phyloP scores from a whole-genome alignment of 192 early-diverging fungal genomes.

The Coemansia sp. region DNA sequence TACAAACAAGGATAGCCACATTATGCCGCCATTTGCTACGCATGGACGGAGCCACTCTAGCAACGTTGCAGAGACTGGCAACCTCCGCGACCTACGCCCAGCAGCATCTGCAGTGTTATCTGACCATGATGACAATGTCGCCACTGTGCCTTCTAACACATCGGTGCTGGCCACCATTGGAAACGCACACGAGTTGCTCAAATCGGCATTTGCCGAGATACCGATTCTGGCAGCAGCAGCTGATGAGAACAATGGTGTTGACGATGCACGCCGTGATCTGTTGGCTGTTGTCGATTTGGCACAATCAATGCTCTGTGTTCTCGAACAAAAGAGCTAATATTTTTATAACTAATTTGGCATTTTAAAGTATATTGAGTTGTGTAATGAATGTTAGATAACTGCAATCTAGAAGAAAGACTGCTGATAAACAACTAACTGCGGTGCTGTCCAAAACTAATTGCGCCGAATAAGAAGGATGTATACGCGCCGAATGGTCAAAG shows the following conservation, averaged over 20 bases:
- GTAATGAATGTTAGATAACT: too few species aligned
- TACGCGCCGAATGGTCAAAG: too few species aligned
- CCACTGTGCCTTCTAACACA: background rate
- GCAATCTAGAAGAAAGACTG: too few species aligned
- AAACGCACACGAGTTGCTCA: constrained; percentile 23
- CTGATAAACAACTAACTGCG: too few species aligned
- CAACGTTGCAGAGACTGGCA: constrained; percentile 46
- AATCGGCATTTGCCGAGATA: background rate
- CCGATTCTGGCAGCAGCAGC: background rate
- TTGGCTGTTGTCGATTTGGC: constrained; percentile 36
- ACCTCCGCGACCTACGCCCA: constrained; percentile 38
- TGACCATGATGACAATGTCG: background rate
- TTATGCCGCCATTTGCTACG: constrained; percentile 14
- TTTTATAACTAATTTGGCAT: background rate
- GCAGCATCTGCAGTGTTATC: background rate
- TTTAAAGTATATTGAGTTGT: too few species aligned
- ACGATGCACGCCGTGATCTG: constrained; percentile 22
- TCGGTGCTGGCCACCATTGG: constrained; percentile 18
- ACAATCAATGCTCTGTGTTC: constrained; percentile 20
- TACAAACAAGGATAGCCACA: background rate
- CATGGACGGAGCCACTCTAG: constrained; percentile 32
- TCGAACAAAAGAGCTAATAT: constrained; percentile 5
- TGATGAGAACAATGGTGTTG: background rate
- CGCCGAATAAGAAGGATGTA: too few species aligned
- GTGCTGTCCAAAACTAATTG: too few species aligned